Evolutionary conservation across 345 rosid genomes (phyloP).

Genomic region (Ceriops tagal): DNA sequence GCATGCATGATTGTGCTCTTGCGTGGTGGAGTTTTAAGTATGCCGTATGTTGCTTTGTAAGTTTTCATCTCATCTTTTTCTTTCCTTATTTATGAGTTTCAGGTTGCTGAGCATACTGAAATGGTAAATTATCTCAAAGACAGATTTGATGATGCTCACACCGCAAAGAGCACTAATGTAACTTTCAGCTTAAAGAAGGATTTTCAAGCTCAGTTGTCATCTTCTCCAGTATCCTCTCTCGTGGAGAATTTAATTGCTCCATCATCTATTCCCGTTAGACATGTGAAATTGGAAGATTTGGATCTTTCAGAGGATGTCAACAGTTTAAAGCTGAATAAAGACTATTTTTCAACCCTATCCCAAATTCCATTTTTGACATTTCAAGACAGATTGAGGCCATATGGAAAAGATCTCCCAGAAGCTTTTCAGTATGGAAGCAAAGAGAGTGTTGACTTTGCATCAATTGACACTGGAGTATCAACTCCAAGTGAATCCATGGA

Average conservation of each 20-base stretch:
- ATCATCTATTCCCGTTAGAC: conserved; percentile 20
- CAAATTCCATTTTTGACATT: conserved; percentile 12
- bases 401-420: conserved; percentile 22
- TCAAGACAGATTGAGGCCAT: conserved; percentile 4
- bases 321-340: conserved; percentile 16
- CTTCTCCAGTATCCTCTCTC: conserved; percentile 8
- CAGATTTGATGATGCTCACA: conserved; percentile 23
- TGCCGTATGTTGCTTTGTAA: background rate
- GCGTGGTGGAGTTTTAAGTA: background rate
- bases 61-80: background rate
- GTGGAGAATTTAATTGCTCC: conserved; percentile 24
- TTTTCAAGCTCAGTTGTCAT: conserved; percentile 19
- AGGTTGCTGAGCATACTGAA: conserved; percentile 52
- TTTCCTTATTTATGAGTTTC: conserved; percentile 10
- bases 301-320: conserved; percentile 1
- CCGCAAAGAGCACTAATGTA: conserved; percentile 7
- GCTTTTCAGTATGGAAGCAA: conserved; percentile 17
- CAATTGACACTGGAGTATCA: conserved; percentile 21
- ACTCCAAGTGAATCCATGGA: conserved; percentile 20
- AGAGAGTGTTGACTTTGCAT: background rate
- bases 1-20: background rate
- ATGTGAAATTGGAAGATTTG: conserved; percentile 19
- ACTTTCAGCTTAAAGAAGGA: conserved; percentile 20
- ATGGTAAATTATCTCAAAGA: conserved; percentile 33
- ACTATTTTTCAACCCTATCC: conserved; percentile 12